Evolutionary conservation across 2,329 filamentous ascomycete species (phyloP), one percentile per base, ranked within the genome.

Genomic region (Colletotrichum echinochloae): DNA sequence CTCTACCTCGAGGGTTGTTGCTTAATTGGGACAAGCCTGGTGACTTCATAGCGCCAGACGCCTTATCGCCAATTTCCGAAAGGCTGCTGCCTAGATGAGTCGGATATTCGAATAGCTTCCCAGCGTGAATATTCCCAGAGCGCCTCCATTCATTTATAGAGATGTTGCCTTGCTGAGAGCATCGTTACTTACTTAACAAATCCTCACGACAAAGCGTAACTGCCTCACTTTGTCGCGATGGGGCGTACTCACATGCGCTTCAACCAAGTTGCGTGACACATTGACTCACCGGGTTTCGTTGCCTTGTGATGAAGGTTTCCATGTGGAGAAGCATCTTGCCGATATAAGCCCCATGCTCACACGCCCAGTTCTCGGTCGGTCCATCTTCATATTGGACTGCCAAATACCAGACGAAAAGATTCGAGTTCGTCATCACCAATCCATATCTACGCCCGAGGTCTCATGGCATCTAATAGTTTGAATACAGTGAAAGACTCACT

Each of bases 101-200:
- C 11, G 14, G 12, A 26, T 4, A 44, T 18, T 11, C 23, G 8
- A 20, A 44, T 44, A 11, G 46, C 12, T 14, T 23, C 33, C 18
- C 5, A 26, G n/a, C 14, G 14, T n/a, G 52, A 4, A 1, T 37
- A 1, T 35, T 11, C 5, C 20, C 20, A 5, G 1, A 9, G 6
- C 20, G 5, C 3, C 2, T 8, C 37, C 6, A 1, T 1, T 1
- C 1, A 9, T 11, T 39, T 4, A 6, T n/a, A 52, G 5, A 5
- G 33, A 12, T 33, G 3, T 37, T 12, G 9, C n/a, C 20, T 37
- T 18, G 1, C n/a, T 55, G n/a, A n/a, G 7, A 39, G 7, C 52
- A 37, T 14, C 14, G 52, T 11, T 26, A 12, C 14, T 23, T 20
- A 14, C 52, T 12, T 12, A 37, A 23, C 8, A 7, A 5, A 23